These are phyloP conservation scores for Cladosporium cucumerinum DNA, from an alignment of 2,329 filamentous ascomycete genomes.

Conservation along the genomic window DNA sequence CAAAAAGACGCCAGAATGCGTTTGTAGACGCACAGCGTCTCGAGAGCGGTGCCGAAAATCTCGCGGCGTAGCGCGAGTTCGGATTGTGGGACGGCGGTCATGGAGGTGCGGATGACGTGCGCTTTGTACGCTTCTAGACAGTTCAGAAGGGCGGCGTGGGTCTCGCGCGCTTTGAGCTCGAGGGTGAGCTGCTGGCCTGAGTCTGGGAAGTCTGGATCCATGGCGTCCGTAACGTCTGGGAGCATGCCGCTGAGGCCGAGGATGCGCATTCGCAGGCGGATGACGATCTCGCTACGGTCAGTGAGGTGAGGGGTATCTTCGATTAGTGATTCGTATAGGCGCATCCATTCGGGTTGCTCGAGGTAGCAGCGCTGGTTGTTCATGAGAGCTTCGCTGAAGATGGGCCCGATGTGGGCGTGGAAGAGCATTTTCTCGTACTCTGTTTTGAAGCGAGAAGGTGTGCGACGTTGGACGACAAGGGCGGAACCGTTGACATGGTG, in stretches of 20 bases:
- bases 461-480: slow-evolving; percentile 33
- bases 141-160: slow-evolving; percentile 19
- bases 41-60: slow-evolving; percentile 24
- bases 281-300: slow-evolving; percentile 24
- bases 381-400: slow-evolving; percentile 27
- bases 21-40: slow-evolving; percentile 25
- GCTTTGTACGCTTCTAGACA: slow-evolving; percentile 29
- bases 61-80: slow-evolving; percentile 27
- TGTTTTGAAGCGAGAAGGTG: slow-evolving; percentile 30
- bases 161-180: slow-evolving; percentile 16
- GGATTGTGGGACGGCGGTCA: slow-evolving; percentile 16
- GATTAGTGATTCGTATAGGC: slow-evolving; percentile 24
- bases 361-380: slow-evolving; percentile 30
- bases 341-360: slow-evolving; percentile 32
- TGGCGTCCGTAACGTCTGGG: slow-evolving; percentile 19
- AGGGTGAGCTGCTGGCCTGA: not conserved
- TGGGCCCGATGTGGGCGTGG: slow-evolving; percentile 34
- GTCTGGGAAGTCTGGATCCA: slow-evolving; percentile 16
- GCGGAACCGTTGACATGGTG: slow-evolving; percentile 35
- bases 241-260: slow-evolving; percentile 25
- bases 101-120: slow-evolving; percentile 23
- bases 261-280: slow-evolving; percentile 25
- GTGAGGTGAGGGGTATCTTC: slow-evolving; percentile 20
- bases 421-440: slow-evolving; percentile 40
- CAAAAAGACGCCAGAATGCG: slow-evolving; percentile 23